A percentile compares a stretch with the other conserved stretches of the same genome.
These are phyloP conservation scores for Vanrija pseudolonga DNA, from an alignment of 1,284 basidiomycete species.

Conservation along the genomic window DNA sequence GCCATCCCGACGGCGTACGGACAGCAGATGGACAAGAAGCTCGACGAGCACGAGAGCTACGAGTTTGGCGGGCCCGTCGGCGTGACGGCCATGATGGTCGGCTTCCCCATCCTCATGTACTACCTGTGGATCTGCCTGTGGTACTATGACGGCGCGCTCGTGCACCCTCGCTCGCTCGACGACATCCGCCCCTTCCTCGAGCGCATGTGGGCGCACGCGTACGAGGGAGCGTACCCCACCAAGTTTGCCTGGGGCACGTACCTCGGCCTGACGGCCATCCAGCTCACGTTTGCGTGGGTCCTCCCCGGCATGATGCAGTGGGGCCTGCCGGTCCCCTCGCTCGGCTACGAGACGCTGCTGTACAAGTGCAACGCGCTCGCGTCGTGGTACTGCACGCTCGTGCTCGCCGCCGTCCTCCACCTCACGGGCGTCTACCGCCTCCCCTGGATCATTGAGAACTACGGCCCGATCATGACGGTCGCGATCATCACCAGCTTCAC, in stretches of 20 bases:
- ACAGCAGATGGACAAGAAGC: constrained; percentile 62
- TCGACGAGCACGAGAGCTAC: constrained; percentile 79
- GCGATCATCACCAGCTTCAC: constrained; percentile 87
- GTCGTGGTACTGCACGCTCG: constrained; percentile 81
- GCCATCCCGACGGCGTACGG: constrained; percentile 59
- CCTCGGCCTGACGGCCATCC: constrained; percentile 80
- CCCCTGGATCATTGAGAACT: constrained; percentile 93
- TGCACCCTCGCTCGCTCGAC: constrained; percentile 68
- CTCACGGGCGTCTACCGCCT: constrained; percentile 80
- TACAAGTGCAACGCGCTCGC: constrained; percentile 96
- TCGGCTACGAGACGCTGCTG: constrained; percentile 84
- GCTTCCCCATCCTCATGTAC: constrained; percentile 70
- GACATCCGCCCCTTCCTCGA: constrained; percentile 76
- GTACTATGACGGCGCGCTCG: constrained; percentile 87
- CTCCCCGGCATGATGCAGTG: constrained; percentile 85
- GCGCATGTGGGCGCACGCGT: constrained; percentile 78
- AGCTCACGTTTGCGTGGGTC: constrained; percentile 83
- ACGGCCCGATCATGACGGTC: constrained; percentile 93
- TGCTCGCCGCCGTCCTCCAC: constrained; percentile 74
- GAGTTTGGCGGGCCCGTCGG: constrained; percentile 96
- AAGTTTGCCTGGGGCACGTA: constrained; percentile 84
- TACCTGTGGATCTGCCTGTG: constrained; percentile 98
- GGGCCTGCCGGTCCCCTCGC: constrained; percentile 82
- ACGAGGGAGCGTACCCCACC: constrained; percentile 87
- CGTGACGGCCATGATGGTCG: constrained; percentile 87